Evolutionary conservation across 805 yeast species (phyloP), one percentile per base, ranked within the genome.

Genomic region (Kodamaea leandrae): DNA sequence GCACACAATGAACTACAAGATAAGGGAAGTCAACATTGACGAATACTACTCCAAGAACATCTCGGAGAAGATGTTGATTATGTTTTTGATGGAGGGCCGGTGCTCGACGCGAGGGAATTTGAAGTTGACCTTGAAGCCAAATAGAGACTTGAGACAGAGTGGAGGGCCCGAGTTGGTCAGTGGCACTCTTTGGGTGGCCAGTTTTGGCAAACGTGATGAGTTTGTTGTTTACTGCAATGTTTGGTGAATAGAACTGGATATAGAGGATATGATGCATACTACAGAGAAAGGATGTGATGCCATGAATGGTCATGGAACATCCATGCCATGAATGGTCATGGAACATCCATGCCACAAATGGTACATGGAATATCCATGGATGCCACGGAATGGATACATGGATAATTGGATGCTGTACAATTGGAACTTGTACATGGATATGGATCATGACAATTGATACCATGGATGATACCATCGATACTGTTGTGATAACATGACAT

Each of bases 171-270:
- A 32, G 27, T 32, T 39, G 10, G 37, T 33, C 34, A 32, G 37
- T 26, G 42, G 42, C 18, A 39, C 42, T 25, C 24, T 39, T 7
- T 39, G 42, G 42, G 33, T 39, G 17, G 42, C 42, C 12, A 26
- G 34, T 15, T 39, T 39, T 16, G n/a, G 29, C 27, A 32, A 25
- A 19, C 13, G 15, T 12, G 42, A 39, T 15, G 42, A 39, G 34
- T 39, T 39, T 39, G 42, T 39, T 13, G 42, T 39, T 9, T 33
- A 39, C 32, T 39, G 42, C 24, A 39, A 27, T 33, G 42, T 39
- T 12, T 39, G 36, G 36, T 37, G 25, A 25, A 23, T n/a, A 17
- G 24, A 16, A 8, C 15, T 30, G 34, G n/a, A n/a, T n/a, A n/a
- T n/a, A 21, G 24, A 21, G 24, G 24, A 21, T 6, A 21, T n/a